phyloP scores from a whole-genome alignment of 306 rosid genomes.

The Phaseolus lunatus region DNA sequence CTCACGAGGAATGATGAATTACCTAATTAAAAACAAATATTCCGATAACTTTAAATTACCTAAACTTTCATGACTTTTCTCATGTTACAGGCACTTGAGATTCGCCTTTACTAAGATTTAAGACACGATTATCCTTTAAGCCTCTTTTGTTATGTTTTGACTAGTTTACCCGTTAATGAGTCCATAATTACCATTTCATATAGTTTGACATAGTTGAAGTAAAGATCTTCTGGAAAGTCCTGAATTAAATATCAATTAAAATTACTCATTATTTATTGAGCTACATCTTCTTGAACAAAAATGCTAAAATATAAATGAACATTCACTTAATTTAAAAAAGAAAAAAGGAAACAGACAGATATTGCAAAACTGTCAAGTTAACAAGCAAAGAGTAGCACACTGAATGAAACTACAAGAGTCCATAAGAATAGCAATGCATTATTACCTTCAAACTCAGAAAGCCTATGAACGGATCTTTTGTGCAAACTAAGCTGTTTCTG shows the following conservation, averaged over 20 bases:
- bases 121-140: slow-evolving; percentile 1
- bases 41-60: slow-evolving; percentile 1
- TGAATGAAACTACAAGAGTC: slow-evolving; percentile 20
- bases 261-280: slow-evolving; percentile 1
- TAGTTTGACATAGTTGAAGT: background rate
- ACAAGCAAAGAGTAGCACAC: background rate
- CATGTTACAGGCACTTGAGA: background rate
- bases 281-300: background rate
- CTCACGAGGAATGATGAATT: background rate
- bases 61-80: background rate
- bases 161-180: slow-evolving; percentile 13
- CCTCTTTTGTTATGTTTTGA: slow-evolving; percentile 3
- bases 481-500: slow-evolving; percentile 61
- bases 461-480: slow-evolving; percentile 61
- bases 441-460: slow-evolving; percentile 82
- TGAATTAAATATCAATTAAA: slow-evolving; percentile 14
- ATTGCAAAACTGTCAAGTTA: slow-evolving; percentile 8
- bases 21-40: background rate
- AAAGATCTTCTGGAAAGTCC: background rate
- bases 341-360: slow-evolving; percentile 6
- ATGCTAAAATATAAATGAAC: slow-evolving; percentile 2
- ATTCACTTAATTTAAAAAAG: slow-evolving; percentile 1
- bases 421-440: slow-evolving; percentile 27
- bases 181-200: background rate
- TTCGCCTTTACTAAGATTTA: background rate